Base-by-base conservation (phyloP, 2,329 filamentous ascomycete species). In the Cladobotryum protrusum region DNA sequence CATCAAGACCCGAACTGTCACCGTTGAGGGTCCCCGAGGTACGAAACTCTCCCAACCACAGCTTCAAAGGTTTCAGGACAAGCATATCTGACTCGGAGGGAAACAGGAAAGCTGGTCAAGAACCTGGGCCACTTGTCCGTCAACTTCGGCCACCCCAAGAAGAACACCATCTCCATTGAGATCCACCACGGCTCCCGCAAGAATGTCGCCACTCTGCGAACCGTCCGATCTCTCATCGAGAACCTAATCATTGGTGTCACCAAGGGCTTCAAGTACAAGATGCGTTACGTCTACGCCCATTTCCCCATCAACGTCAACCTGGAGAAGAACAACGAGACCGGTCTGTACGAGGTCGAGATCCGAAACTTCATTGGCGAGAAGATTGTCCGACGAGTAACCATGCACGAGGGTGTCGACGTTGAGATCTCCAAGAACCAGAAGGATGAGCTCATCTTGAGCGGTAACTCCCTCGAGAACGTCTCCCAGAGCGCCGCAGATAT, bases 231-330 rank as follows among this genome's bases (percentile, higher is more conserved):
- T 61, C 76, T 97, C 77, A 95, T 99, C 83, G 89, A 95, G 84
- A 99, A 99, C 87, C 74, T 99, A 78, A 88, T 99, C 76, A 85
- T 91, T 67, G 93, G 93, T 75, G 93, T 99, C 63, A 99, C 93
- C 74, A 95, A 92, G 82, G 93, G 93, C 65, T 99, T 87, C 89
- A 95, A 95, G 82, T 99, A 99, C 87, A 99, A 99, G 89, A 97
- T 99, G 92, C 89, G 95, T 70, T 99, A 99, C 81, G 93, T 99
- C 77, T 99, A 99, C 76, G 93, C 93, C 73, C 93, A 99, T 86
- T 99, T 99, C 73, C 93, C 93, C 77, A 99, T 99, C 89, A 99
- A 99, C 84, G 92, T 99, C 80, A 97, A 96, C 83, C 76, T 99
- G 64, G 90, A 96, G 68, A 91, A 96, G 87, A 92, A 92, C 83